phyloP scores from a whole-genome alignment of 176 grass and related monocot genomes.

The Hordeum marinum region DNA sequence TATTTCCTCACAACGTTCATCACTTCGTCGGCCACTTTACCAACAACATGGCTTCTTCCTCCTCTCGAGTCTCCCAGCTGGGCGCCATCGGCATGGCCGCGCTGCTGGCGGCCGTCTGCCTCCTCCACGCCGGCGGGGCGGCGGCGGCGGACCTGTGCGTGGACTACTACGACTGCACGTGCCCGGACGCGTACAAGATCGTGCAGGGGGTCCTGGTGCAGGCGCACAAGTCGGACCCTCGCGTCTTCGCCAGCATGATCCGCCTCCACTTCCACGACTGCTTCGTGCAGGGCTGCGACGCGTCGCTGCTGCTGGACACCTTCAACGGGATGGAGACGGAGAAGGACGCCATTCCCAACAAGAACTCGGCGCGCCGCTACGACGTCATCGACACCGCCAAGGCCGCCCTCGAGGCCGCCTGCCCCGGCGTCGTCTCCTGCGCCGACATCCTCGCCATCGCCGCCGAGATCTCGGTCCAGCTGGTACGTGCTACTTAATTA shows the following conservation, averaged over 20 bases:
- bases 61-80: no score
- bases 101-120: background rate
- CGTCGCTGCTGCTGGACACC: conserved; percentile 59
- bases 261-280: conserved; percentile 94
- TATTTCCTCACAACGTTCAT: background rate
- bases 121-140: background rate
- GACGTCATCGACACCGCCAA: conserved; percentile 59
- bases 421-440: conserved; percentile 79
- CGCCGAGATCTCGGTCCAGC: conserved; percentile 56
- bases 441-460: conserved; percentile 89
- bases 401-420: conserved; percentile 51
- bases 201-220: conserved; percentile 42
- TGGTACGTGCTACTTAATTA: conserved; percentile 37
- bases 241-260: conserved; percentile 69
- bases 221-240: conserved; percentile 44
- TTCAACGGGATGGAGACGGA: conserved; percentile 39
- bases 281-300: conserved; percentile 91
- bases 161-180: conserved; percentile 54
- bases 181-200: conserved; percentile 51
- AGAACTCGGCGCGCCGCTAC: conserved; percentile 47
- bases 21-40: background rate
- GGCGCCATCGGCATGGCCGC: no score
- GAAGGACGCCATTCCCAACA: conserved; percentile 58
- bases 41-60: background rate
- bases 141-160: conserved; percentile 34